These are phyloP conservation scores for Calonectria montana DNA, from an alignment of 2,329 filamentous ascomycete species.

Conservation along the genomic window DNA sequence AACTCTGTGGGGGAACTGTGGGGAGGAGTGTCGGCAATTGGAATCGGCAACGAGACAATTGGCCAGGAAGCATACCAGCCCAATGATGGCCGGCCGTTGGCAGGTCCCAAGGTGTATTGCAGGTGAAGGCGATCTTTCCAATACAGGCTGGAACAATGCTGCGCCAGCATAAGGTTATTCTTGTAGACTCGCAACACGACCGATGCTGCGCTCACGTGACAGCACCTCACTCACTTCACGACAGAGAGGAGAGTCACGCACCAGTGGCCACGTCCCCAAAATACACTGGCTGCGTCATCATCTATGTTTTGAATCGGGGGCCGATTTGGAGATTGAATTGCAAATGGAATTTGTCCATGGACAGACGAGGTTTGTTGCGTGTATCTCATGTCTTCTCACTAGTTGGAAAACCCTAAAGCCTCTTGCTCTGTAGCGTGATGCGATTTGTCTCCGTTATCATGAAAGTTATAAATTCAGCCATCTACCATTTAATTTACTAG, in stretches of 20 bases:
- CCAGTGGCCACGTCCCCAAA: too few species aligned
- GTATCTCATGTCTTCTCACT: too few species aligned
- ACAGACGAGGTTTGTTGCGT: too few species aligned
- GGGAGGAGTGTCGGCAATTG: slow-evolving; percentile 28
- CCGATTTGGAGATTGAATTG: too few species aligned
- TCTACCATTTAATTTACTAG: too few species aligned
- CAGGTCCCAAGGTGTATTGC: neutral
- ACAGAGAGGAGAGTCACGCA: neutral
- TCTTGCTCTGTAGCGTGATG: too few species aligned
- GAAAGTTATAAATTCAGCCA: too few species aligned
- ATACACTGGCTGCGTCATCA: too few species aligned
- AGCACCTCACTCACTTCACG: neutral
- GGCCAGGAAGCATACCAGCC: neutral
- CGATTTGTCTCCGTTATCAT: too few species aligned
- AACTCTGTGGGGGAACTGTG: slow-evolving; percentile 10
- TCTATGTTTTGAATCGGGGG: too few species aligned
- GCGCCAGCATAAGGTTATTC: neutral
- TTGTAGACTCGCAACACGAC: neutral
- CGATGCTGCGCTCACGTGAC: neutral
- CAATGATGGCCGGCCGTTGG: neutral
- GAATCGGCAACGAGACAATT: slow-evolving; percentile 30
- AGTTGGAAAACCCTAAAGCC: too few species aligned
- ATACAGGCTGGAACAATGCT: neutral
- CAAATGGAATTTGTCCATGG: too few species aligned
- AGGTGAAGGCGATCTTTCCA: neutral